Evolutionary conservation across 345 rosid genomes (phyloP).

Genomic region (Linum usitatissimum): DNA sequence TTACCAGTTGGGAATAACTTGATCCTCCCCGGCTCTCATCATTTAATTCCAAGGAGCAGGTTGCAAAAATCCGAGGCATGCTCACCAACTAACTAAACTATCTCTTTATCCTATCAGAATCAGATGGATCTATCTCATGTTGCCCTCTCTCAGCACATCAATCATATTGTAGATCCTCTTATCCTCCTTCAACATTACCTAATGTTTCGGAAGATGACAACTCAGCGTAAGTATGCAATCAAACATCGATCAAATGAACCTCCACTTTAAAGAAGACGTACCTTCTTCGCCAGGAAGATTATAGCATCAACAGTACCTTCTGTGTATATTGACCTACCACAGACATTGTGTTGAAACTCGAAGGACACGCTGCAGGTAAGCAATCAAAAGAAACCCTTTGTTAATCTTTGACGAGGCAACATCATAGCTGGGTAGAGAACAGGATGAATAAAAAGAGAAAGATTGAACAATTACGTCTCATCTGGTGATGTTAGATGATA

Average conservation of each 20-base stretch:
- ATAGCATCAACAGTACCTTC: conserved; percentile 91
- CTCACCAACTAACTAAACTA: not conserved
- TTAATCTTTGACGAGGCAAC: conserved; percentile 5
- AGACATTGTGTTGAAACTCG: conserved; percentile 95
- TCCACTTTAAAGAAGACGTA: conserved; percentile 11
- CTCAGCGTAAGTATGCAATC: not conserved
- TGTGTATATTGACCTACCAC: conserved; percentile 88
- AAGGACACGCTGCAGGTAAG: conserved; percentile 59
- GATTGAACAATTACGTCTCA: conserved; percentile 44
- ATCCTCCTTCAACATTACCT: conserved; percentile 61
- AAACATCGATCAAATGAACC: not conserved
- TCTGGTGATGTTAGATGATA: conserved; percentile 86
- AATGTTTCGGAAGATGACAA: conserved; percentile 8
- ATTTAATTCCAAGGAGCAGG: no score
- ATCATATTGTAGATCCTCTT: conserved; percentile 74
- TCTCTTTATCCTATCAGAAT: not conserved
- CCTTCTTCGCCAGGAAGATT: conserved; percentile 86
- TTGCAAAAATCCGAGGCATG: no score
- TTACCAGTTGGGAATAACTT: no score
- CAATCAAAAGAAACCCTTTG: conserved; percentile 2
- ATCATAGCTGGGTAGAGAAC: not conserved
- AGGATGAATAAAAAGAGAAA: no score
- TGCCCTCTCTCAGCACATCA: conserved; percentile 68
- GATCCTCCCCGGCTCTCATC: no score
- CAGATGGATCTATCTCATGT: conserved; percentile 37